Conservation (phyloP, 768 basidiomycete species). For the Trametes elegans region DNA sequence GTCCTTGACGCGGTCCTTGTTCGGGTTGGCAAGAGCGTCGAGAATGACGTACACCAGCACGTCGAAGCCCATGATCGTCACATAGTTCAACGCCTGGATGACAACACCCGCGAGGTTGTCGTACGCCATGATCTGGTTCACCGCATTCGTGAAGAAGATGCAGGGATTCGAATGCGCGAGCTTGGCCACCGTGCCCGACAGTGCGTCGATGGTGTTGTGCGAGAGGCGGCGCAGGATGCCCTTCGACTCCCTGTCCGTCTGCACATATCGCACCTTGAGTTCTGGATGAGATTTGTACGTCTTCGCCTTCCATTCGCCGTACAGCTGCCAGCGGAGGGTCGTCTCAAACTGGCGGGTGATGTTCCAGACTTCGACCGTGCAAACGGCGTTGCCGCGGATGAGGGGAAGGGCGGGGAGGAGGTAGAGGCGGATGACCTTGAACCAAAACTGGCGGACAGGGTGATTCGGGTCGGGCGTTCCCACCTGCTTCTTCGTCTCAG, state of each 20-base stretch:
- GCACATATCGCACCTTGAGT: slow-evolving; percentile 73
- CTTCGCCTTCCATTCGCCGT: slow-evolving; percentile 90
- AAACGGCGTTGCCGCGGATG: slow-evolving; percentile 82
- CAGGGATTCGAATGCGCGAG: slow-evolving; percentile 92
- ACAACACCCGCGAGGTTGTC: slow-evolving; percentile 90
- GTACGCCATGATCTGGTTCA: slow-evolving; percentile 95
- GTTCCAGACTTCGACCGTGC: slow-evolving; percentile 91
- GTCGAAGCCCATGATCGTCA: slow-evolving; percentile 93
- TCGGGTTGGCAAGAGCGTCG: slow-evolving; percentile 81
- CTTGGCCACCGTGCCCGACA: slow-evolving; percentile 89
- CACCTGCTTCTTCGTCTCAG: slow-evolving; percentile 57
- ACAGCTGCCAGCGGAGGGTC: slow-evolving; percentile 82
- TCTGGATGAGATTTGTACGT: slow-evolving; percentile 76
- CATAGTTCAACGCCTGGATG: slow-evolving; percentile 84
- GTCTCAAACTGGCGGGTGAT: slow-evolving; percentile 79
- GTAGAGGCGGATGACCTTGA: slow-evolving; percentile 71
- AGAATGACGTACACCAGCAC: slow-evolving; percentile 86
- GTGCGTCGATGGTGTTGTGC: slow-evolving; percentile 76
- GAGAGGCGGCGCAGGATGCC: slow-evolving; percentile 86
- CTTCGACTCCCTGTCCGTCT: slow-evolving; percentile 87
- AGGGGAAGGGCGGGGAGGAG: slow-evolving; percentile 87
- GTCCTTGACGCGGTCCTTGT: slow-evolving; percentile 80
- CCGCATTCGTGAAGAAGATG: slow-evolving; percentile 84
- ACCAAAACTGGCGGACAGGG: slow-evolving; percentile 80
- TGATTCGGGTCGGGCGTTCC: slow-evolving; percentile 54